Conservation (phyloP, 768 basidiomycete species). For the Macrolepiota albuminosa region DNA sequence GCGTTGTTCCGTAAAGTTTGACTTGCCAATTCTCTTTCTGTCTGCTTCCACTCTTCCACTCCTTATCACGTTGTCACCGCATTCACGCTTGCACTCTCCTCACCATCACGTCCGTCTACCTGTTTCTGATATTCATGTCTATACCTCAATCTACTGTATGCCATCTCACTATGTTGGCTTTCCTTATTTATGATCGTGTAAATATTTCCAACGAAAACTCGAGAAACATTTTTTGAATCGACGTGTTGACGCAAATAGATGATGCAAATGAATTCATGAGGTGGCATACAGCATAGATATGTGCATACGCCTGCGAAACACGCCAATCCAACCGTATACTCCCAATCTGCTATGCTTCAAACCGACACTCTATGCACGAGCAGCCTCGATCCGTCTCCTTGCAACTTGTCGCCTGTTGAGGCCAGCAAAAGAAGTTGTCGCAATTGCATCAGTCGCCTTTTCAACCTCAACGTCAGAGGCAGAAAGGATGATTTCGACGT, state of each 20-base stretch:
- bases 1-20: conserved; percentile 2
- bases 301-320: conserved; percentile 18
- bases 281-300: conserved; percentile 21
- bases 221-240: neutral
- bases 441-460: conserved; percentile 82
- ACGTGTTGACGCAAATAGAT: conserved; percentile 1
- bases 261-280: conserved; percentile 11
- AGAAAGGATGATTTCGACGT: conserved; percentile 91
- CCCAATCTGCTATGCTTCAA: neutral
- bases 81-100: neutral
- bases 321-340: conserved; percentile 11
- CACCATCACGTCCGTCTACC: neutral
- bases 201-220: neutral
- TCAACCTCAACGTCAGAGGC: conserved; percentile 81
- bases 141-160: neutral
- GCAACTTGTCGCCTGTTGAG: conserved; percentile 86
- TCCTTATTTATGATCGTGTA: neutral
- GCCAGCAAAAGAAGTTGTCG: conserved; percentile 47
- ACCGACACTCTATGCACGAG: conserved; percentile 38
- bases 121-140: neutral
- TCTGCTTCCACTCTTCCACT: neutral
- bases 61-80: no score
- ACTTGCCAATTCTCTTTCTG: neutral
- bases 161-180: neutral
- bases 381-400: conserved; percentile 84